phyloP scores from a whole-genome alignment of 2,329 filamentous ascomycete genomes.

The Canariomyces notabilis region DNA sequence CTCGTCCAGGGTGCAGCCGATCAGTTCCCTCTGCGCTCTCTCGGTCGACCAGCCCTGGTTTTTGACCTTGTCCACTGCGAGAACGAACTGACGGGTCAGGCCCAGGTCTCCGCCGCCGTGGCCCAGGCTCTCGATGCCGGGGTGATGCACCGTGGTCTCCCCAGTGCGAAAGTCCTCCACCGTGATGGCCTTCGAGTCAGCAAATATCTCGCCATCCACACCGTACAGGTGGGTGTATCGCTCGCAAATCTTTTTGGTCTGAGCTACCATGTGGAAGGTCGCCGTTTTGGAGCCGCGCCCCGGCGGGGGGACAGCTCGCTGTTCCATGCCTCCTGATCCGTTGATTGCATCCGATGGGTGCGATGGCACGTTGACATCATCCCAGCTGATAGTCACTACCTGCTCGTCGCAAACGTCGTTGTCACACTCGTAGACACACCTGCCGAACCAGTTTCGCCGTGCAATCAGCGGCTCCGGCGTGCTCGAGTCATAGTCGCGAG shows the following conservation, averaged over 20 bases:
- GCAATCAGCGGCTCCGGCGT: constrained; percentile 45
- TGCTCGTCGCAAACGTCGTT: constrained; percentile 95
- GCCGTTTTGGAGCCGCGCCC: constrained; percentile 72
- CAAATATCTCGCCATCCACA: constrained; percentile 76
- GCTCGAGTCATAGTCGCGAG: constrained; percentile 49
- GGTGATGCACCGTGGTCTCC: constrained; percentile 51
- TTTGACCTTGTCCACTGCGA: constrained; percentile 75
- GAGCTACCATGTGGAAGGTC: constrained; percentile 89
- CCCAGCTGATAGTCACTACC: constrained; percentile 81
- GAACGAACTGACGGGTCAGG: constrained; percentile 74
- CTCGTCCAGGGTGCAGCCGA: constrained; percentile 84
- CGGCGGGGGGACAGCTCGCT: constrained; percentile 24
- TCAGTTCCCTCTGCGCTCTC: constrained; percentile 66
- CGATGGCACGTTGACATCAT: constrained; percentile 58
- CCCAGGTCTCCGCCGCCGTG: constrained; percentile 77
- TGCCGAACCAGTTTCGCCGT: constrained; percentile 71
- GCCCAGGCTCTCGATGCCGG: constrained; percentile 54
- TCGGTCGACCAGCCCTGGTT: constrained; percentile 60
- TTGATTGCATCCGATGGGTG: constrained; percentile 9
- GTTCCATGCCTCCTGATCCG: constrained; percentile 16
- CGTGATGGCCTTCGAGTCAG: constrained; percentile 72
- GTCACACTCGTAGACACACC: constrained; percentile 91
- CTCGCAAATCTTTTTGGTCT: constrained; percentile 81
- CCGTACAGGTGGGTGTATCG: constrained; percentile 84
- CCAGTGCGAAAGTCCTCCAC: constrained; percentile 67